A percentile compares a stretch with the other conserved stretches of the same genome.
These are phyloP conservation scores for Penicillium diatomitis DNA, from an alignment of 495 filamentous ascomycete species.

Conservation along the genomic window DNA sequence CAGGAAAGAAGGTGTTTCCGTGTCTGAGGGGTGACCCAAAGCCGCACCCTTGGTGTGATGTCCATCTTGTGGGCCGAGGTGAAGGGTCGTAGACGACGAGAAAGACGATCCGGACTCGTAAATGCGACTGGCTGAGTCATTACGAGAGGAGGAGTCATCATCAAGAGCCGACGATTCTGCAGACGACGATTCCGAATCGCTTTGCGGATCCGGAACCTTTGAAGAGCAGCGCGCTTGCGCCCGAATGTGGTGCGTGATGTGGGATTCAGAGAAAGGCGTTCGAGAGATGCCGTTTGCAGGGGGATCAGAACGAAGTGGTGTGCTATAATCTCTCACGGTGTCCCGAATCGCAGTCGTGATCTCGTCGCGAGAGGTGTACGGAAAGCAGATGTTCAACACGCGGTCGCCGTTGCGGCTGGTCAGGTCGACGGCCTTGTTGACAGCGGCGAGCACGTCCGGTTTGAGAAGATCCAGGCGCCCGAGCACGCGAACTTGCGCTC, in stretches of 20 bases:
- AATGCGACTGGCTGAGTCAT: constrained; percentile 19
- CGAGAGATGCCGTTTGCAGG: constrained; percentile 29
- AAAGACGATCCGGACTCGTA: constrained; percentile 50
- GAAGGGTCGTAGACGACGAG: constrained; percentile 46
- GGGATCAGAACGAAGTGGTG: constrained; percentile 41
- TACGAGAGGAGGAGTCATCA: constrained; percentile 21
- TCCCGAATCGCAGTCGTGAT: constrained; percentile 85
- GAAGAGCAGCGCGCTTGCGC: constrained; percentile 39
- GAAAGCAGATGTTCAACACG: constrained; percentile 92
- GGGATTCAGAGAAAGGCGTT: constrained; percentile 72
- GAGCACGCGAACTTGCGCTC: constrained; percentile 73
- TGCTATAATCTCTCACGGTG: constrained; percentile 76
- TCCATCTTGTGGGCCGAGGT: constrained; percentile 29
- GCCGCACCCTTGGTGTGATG: constrained; percentile 18
- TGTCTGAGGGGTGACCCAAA: constrained; percentile 13
- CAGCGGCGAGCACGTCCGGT: constrained; percentile 76
- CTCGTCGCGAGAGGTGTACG: constrained; percentile 92
- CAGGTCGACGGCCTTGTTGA: constrained; percentile 72
- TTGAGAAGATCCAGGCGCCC: constrained; percentile 73
- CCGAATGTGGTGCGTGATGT: constrained; percentile 77
- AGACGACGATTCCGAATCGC: constrained; percentile 30
- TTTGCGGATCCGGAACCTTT: constrained; percentile 26
- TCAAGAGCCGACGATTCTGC: constrained; percentile 24
- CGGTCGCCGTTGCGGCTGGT: constrained; percentile 75
- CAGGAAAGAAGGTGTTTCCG: constrained; percentile 19